phyloP scores from a whole-genome alignment of 345 rosid species.

The Eucalyptus marginata region DNA sequence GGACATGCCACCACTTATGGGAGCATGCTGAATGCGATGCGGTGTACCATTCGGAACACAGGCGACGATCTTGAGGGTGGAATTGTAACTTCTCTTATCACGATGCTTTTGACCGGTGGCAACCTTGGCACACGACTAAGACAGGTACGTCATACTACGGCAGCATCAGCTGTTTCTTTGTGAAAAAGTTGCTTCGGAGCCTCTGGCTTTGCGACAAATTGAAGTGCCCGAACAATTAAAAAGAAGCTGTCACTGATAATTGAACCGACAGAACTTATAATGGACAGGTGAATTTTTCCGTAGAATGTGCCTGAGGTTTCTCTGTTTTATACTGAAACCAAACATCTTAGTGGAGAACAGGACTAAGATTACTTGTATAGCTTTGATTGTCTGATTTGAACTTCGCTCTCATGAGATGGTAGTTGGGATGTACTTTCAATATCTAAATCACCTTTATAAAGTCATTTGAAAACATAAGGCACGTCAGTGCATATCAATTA shows the following conservation, averaged over 20 bases:
- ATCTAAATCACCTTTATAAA: background rate
- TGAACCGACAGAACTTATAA: too few species aligned
- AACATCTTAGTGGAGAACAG: background rate
- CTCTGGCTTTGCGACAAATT: too few species aligned
- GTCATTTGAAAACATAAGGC: background rate
- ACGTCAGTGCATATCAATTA: background rate
- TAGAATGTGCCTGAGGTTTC: background rate
- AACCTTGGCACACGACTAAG: slow-evolving; percentile 16
- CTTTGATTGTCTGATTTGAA: background rate
- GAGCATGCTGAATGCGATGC: slow-evolving; percentile 57
- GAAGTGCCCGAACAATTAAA: too few species aligned
- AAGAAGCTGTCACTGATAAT: too few species aligned
- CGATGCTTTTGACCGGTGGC: slow-evolving; percentile 50
- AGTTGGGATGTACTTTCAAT: background rate
- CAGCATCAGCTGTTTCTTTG: background rate
- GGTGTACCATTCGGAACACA: slow-evolving; percentile 46
- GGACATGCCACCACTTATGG: slow-evolving; percentile 69
- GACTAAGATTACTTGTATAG: background rate
- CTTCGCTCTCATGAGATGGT: background rate
- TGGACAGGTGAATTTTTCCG: too few species aligned
- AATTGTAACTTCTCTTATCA: slow-evolving; percentile 37
- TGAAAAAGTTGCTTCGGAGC: background rate
- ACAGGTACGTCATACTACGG: slow-evolving; percentile 19
- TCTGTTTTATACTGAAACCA: background rate
- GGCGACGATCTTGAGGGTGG: slow-evolving; percentile 20